phyloP scores from a whole-genome alignment of 2,329 filamentous ascomycete genomes.

The Botrytis fragariae region DNA sequence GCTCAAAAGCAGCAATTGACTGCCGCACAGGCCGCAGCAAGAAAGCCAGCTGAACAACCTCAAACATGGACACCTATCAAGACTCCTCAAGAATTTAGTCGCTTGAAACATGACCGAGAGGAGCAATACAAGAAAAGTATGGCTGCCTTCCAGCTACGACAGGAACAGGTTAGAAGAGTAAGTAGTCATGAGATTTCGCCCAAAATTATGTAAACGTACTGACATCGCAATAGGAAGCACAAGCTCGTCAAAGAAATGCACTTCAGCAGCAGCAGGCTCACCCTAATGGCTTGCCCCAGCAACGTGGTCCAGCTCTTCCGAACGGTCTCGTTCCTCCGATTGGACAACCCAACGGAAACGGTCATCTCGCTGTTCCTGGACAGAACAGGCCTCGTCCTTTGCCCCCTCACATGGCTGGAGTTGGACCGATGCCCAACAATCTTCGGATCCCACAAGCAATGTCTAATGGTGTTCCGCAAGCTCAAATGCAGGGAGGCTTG shows the following conservation, averaged over 20 bases:
- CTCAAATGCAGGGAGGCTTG: slow-evolving; percentile 65
- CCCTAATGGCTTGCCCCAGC: slow-evolving; percentile 17
- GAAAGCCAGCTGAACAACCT: slow-evolving; percentile 71
- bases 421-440: slow-evolving; percentile 39
- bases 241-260: slow-evolving; percentile 27
- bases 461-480: slow-evolving; percentile 58
- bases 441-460: slow-evolving; percentile 47
- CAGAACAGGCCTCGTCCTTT: slow-evolving; percentile 34
- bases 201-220: slow-evolving; percentile 13
- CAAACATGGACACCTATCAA: slow-evolving; percentile 47
- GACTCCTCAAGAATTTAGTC: slow-evolving; percentile 87
- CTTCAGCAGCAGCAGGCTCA: slow-evolving; percentile 27
- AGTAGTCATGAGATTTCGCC: slow-evolving; percentile 33
- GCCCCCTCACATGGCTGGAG: slow-evolving; percentile 35
- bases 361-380: slow-evolving; percentile 31
- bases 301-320: slow-evolving; percentile 25
- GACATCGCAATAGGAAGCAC: slow-evolving; percentile 44
- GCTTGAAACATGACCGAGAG: slow-evolving; percentile 84
- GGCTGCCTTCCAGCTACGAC: slow-evolving; percentile 44
- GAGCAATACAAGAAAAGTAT: slow-evolving; percentile 62
- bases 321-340: slow-evolving; percentile 28
- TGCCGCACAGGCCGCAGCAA: slow-evolving; percentile 70
- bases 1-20: slow-evolving; percentile 85
- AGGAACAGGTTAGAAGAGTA: slow-evolving; percentile 53
- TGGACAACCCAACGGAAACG: slow-evolving; percentile 26